phyloP scores from a whole-genome alignment of 1,284 basidiomycete genomes.

The Apiotrichum brassicae region DNA sequence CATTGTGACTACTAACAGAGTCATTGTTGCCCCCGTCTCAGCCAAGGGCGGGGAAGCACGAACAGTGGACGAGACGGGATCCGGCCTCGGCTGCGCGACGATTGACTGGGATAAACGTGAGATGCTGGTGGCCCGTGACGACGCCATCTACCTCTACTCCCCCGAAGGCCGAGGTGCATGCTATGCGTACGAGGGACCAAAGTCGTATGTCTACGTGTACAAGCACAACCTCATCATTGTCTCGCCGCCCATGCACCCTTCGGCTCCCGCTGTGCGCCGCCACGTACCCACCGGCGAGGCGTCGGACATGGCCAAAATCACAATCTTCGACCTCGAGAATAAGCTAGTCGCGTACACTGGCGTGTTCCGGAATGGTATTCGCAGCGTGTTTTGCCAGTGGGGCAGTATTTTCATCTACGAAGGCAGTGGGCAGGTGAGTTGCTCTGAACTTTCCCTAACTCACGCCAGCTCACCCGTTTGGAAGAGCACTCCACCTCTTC shows the following conservation, averaged over 20 bases:
- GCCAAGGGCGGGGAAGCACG: conserved; percentile 65
- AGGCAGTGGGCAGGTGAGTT: conserved; percentile 63
- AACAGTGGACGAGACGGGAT: conserved; percentile 77
- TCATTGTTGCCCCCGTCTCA: conserved; percentile 59
- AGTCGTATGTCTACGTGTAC: conserved; percentile 57
- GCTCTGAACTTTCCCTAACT: neutral
- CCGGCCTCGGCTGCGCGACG: conserved; percentile 72
- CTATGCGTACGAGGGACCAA: conserved; percentile 74
- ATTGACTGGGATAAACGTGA: conserved; percentile 66
- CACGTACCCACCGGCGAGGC: conserved; percentile 15
- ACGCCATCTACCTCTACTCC: conserved; percentile 83
- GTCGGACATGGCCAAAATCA: conserved; percentile 73
- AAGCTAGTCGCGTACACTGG: conserved; percentile 81
- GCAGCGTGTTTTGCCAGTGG: conserved; percentile 73
- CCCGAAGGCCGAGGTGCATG: conserved; percentile 76
- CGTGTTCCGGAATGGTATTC: conserved; percentile 69
- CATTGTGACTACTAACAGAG: conserved; percentile 78
- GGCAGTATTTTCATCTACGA: conserved; percentile 68
- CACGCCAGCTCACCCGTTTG: conserved; percentile 58
- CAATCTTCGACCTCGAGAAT: conserved; percentile 87
- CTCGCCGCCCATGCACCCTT: conserved; percentile 71
- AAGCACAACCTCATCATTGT: conserved; percentile 80
- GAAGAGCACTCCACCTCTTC: conserved; percentile 70
- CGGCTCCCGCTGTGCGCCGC: conserved; percentile 43
- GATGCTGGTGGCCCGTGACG: conserved; percentile 81